These are phyloP conservation scores for Porpolomopsis calyptriformis DNA, from an alignment of 768 basidiomycete genomes.

Conservation along the genomic window DNA sequence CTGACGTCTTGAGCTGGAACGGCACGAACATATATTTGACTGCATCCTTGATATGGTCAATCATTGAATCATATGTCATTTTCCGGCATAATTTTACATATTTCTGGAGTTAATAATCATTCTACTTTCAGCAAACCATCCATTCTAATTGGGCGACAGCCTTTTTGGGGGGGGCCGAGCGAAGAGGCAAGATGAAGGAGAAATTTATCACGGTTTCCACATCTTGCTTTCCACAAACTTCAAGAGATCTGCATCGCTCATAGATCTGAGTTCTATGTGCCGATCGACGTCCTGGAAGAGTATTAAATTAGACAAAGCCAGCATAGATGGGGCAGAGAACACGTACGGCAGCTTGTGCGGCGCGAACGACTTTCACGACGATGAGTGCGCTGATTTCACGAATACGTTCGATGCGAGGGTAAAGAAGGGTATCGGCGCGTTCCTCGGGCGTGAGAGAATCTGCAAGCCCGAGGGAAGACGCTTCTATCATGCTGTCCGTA, in stretches of 20 bases:
- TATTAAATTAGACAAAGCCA: slow-evolving; percentile 4
- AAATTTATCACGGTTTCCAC: slow-evolving; percentile 47
- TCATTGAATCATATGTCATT: too few relatives aligned
- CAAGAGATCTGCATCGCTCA: slow-evolving; percentile 47
- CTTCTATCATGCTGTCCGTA: slow-evolving; percentile 84
- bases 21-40: too few relatives aligned
- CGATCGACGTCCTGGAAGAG: slow-evolving; percentile 42
- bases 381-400: slow-evolving; percentile 76
- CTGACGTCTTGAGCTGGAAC: too few relatives aligned
- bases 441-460: slow-evolving; percentile 66
- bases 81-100: too few relatives aligned
- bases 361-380: slow-evolving; percentile 63
- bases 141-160: not conserved
- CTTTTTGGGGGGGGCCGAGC: not conserved
- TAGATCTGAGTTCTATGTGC: slow-evolving; percentile 38
- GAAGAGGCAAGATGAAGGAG: not conserved
- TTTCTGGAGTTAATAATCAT: too few relatives aligned
- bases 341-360: slow-evolving; percentile 67
- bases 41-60: too few relatives aligned
- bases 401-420: slow-evolving; percentile 66
- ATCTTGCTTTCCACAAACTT: slow-evolving; percentile 51
- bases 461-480: slow-evolving; percentile 71
- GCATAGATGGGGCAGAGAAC: not conserved
- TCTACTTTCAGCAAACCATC: too few relatives aligned
- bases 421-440: slow-evolving; percentile 52